These are phyloP conservation scores for Dicorynia guianensis DNA, from an alignment of 306 rosid species.

Conservation along the genomic window DNA sequence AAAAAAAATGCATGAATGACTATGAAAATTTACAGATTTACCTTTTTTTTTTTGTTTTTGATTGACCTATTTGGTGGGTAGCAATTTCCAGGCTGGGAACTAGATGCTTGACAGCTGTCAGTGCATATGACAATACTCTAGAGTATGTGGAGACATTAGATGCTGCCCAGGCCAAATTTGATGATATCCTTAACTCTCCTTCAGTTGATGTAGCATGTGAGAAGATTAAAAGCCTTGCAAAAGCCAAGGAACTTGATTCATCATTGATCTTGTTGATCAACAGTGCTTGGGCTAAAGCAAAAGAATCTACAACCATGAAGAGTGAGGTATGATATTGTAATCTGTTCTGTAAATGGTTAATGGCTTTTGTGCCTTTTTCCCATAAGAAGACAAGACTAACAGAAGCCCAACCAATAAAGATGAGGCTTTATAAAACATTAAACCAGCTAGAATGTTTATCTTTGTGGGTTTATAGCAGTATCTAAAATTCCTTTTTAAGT, in stretches of 20 bases:
- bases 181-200: conserved; percentile 85
- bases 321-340: conserved; percentile 67
- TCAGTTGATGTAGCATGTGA: conserved; percentile 81
- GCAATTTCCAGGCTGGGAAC: conserved; percentile 83
- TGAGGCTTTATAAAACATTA: background rate
- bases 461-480: background rate
- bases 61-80: conserved; percentile 45
- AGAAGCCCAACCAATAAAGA: background rate
- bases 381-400: background rate
- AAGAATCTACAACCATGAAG: conserved; percentile 79
- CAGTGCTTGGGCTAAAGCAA: conserved; percentile 95
- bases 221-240: conserved; percentile 88
- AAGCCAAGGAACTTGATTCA: conserved; percentile 91
- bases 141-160: conserved; percentile 79
- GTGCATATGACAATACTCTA: conserved; percentile 82
- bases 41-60: conserved; percentile 13
- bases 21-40: background rate
- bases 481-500: background rate
- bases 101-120: conserved; percentile 82
- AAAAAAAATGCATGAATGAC: too few species aligned
- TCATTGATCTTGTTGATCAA: conserved; percentile 83
- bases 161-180: conserved; percentile 85
- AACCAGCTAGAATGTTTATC: background rate
- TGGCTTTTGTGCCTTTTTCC: background rate
- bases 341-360: conserved; percentile 1